These are phyloP conservation scores for Panaeolus papilionaceus DNA, from an alignment of 768 basidiomycete species.

Conservation along the genomic window DNA sequence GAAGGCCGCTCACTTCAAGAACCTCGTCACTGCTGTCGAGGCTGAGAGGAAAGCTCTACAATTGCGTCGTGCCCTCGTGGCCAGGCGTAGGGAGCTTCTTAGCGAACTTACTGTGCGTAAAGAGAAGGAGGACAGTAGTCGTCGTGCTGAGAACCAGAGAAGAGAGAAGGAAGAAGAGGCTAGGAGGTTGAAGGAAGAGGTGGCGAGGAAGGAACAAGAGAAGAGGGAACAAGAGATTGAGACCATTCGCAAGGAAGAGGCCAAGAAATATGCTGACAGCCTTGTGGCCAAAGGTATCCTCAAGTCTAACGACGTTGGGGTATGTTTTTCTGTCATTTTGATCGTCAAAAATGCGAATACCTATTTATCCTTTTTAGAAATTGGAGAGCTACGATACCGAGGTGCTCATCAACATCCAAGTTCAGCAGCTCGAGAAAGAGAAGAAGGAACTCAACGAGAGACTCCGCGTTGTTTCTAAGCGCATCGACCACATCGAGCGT, in stretches of 20 bases:
- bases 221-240: conserved; percentile 77
- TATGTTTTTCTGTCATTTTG: conserved; percentile 40
- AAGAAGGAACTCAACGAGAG: conserved; percentile 86
- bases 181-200: conserved; percentile 66
- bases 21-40: conserved; percentile 68
- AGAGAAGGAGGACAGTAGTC: conserved; percentile 87
- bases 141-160: conserved; percentile 71
- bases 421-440: conserved; percentile 96
- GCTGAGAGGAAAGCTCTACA: conserved; percentile 81
- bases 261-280: conserved; percentile 85
- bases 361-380: conserved; percentile 51
- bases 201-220: conserved; percentile 69
- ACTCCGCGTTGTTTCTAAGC: conserved; percentile 83
- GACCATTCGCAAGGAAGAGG: conserved; percentile 78
- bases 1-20: conserved; percentile 60
- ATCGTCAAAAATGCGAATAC: not conserved
- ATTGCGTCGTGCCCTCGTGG: conserved; percentile 80
- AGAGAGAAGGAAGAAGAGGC: conserved; percentile 76
- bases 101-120: conserved; percentile 85
- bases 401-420: conserved; percentile 87
- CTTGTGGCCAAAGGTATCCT: conserved; percentile 81
- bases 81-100: conserved; percentile 83
- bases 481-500: conserved; percentile 94
- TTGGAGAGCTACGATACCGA: conserved; percentile 87
- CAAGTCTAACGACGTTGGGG: conserved; percentile 67